Base-by-base conservation (phyloP, 768 basidiomycete species). In the Zangia roseola region DNA sequence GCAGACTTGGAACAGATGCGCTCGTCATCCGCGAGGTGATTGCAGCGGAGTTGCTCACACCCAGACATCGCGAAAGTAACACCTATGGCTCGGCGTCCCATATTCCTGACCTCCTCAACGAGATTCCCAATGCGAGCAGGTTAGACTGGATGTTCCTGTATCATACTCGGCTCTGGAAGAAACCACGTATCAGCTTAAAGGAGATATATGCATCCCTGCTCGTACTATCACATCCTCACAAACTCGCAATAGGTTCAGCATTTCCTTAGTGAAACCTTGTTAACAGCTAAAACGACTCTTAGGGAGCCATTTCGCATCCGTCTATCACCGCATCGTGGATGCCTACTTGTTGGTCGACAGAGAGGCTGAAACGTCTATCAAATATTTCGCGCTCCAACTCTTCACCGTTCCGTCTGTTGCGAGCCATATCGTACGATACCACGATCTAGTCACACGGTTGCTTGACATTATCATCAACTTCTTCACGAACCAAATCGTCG, bases 291-390 rank as follows among this genome's bases (percentile, higher is more conserved):
- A n/a, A 10, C 36, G 14, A 2, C 35, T 40, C 21, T 13, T 48
- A 94, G 92, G 90, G 10, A 82, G 86, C 6, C 88, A 86, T 57
- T 93, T 94, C 64, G 86, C 91, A 0, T 80, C 78, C 45, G 83
- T 91, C 10, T 99, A 97, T 69, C 86, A 86, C 48, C 79, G 85
- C 57, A 76, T 97, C 41, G 88, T 94, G 57, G 91, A 95, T 57
- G 82, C 91, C 2, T 97, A 94, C 69, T 82, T 98, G 9, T 82
- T 95, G 38, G 82, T 89, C 19, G 97, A 98, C 58, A 81, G 94
- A 12, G 95, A 99, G 64, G 87, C 91, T 1, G 97, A 99, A 64
- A 92, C 91, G 7, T 94, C 91, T 14, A 88, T 98, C 73, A 89
- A 94, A 61, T 93, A 92, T 63, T 90, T 95, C 53, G 88, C 91